Evolutionary conservation across 2,329 filamentous ascomycete genomes (phyloP), one percentile per base, ranked within the genome.

Genomic region (Cryphonectria radicalis): DNA sequence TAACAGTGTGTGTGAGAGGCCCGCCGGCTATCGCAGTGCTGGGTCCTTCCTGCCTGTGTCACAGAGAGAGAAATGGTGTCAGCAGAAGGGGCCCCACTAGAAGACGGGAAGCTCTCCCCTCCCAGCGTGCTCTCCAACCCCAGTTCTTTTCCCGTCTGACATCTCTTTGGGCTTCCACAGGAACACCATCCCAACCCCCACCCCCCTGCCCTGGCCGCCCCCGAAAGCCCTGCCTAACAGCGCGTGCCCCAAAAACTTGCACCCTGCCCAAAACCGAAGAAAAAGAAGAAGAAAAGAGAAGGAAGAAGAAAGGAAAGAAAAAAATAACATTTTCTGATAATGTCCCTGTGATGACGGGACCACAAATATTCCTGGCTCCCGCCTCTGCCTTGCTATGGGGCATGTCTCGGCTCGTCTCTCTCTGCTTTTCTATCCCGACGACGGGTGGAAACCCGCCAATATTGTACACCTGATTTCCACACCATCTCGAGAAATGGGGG

Each of bases 141-240:
- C 63, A 65, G 63, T 65, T 65, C 7, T 50, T 46, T 50, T 32
- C 63, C 63, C 63, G 63, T 53, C 25, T 65, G 63, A 65, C 63
- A 65, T 19, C 35, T 37, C 57, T 62, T 40, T 40, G 59, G 59
- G 59, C 32, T 17, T 62, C 59, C 32, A 32, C 59, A 62, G 59
- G n/a, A 60, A 60, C 57, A 35, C 32, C 32, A 32, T 32, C 32
- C 32, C 32, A 32, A 32, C 32, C 28, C 6, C 28, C n/a, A n/a
- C 28, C 32, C 17, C 57, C 11, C 25, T 10, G 19, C 19, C 40
- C 43, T 28, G 28, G 43, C n/a, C 63, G 42, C 37, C 40, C 62
- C 22, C 42, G 19, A n/a, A 46, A 4, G 11, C 55, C 28, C 25
- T 64, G 37, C 63, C 63, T 42, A 35, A 50, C 42, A 28, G 28